Percentiles rank a stretch among this genome's conserved stretches.
phyloP scores from a whole-genome alignment of 331 rosid species.

The Quercus phellos region DNA sequence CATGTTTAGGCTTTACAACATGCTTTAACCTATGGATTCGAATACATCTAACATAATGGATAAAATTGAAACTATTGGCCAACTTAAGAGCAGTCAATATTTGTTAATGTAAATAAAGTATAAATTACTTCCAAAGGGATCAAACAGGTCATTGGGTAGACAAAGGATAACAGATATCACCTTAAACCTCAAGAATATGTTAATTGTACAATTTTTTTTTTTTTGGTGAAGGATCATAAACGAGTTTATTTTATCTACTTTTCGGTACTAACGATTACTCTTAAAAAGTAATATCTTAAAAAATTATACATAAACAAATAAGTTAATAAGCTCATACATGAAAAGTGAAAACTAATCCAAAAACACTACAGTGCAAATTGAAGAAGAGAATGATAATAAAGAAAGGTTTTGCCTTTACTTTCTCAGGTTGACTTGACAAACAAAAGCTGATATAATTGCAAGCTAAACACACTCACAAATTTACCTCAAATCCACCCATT shows the following conservation, averaged over 20 bases:
- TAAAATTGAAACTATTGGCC: neutral
- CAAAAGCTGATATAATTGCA: slow-evolving; percentile 37
- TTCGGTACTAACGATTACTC: no score
- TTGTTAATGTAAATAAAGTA: neutral
- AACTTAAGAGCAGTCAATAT: neutral
- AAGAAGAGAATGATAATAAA: neutral
- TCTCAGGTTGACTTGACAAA: slow-evolving; percentile 37
- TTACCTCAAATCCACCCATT: slow-evolving; percentile 37
- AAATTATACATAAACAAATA: no score
- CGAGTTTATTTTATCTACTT: no score
- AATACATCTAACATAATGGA: neutral
- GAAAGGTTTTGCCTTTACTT: slow-evolving; percentile 23
- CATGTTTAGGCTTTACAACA: no score
- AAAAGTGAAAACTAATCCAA: no score
- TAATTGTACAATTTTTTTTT: neutral
- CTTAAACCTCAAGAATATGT: neutral
- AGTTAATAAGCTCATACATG: no score
- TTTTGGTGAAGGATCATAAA: no score
- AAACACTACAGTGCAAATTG: neutral
- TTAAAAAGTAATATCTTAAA: no score
- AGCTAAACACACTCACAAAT: slow-evolving; percentile 33
- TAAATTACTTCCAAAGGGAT: no score
- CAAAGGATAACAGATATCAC: neutral
- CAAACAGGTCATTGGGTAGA: no score
- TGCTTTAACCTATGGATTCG: no score